These are phyloP conservation scores for Leishmania tarentolae DNA, from an alignment of 208 protist genomes.

Conservation along the genomic window DNA sequence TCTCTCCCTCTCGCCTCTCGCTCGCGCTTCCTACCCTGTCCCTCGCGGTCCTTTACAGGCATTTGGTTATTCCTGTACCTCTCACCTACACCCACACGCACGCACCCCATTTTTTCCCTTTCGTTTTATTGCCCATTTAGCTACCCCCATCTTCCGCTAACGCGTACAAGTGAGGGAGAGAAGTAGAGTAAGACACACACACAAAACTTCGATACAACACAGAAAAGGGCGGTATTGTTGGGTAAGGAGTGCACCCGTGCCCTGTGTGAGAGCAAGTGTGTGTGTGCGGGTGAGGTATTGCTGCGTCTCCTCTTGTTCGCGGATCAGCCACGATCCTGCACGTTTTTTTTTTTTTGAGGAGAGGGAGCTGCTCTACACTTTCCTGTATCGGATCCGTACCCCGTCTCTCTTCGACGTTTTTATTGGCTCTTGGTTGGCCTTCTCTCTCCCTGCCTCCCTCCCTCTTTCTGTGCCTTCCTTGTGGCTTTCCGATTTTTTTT, in stretches of 20 bases:
- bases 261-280: neutral
- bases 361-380: neutral
- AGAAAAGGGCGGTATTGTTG: neutral
- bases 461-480: neutral
- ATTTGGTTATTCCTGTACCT: neutral
- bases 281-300: neutral
- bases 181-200: neutral
- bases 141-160: neutral
- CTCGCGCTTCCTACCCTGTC: neutral
- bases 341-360: too few relatives aligned
- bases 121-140: constrained; percentile 5
- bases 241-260: neutral
- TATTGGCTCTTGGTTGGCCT: neutral
- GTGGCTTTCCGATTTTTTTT: neutral
- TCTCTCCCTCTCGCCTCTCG: neutral
- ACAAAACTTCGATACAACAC: neutral
- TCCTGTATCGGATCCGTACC: neutral
- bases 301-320: too few relatives aligned
- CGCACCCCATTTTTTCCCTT: constrained; percentile 11
- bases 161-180: neutral
- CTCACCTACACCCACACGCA: neutral
- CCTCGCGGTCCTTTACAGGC: neutral
- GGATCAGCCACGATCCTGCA: neutral
- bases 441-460: neutral
- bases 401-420: neutral